Evolutionary conservation across 108 stramenopile species (phyloP), one percentile per base, ranked within the genome.

Genomic region (Aurantiochytrium sp.): DNA sequence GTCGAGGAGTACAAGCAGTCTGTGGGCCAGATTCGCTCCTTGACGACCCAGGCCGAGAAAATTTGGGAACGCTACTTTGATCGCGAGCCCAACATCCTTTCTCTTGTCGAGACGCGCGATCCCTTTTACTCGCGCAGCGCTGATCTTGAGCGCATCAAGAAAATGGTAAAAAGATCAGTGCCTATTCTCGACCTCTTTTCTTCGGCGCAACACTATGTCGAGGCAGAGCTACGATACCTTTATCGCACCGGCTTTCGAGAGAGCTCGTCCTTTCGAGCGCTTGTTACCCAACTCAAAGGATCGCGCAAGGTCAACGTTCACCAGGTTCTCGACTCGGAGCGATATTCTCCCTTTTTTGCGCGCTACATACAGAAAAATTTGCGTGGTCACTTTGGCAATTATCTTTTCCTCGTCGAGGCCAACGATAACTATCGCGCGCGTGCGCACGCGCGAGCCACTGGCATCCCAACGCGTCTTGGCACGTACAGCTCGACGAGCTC

Each of bases 1-100:
- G 76, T 83, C 25, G 76, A 83, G 51, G 76, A 83, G 76, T 83
- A 83, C 76, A 83, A 83, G 23, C 76, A 83, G 76, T 53, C 51
- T 35, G 51, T 53, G 25, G 76, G 76, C n/a, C 19, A 53, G 49
- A 23, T 53, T 23, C n/a, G 76, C 19, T 47, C 45, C 10, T 45
- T 83, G 49, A 47, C 51, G 0, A 16, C 76, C 6, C 76, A 83
- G 51, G 76, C 76, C 6, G 23, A 83, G 4, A 83, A 83, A 53
- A 53, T 83, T 12, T 83, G 45, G 45, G 76, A 83, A 12, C 19
- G 51, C n/a, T 83, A 83, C 28, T 53, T 53, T 28, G 76, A 14
- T 6, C 51, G 5, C 25, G 51, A 83, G 18, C 49, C 45, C 51
- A 53, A 83, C 23, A 25, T 83, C 12, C n/a, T 53, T 4, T 47